Base-by-base conservation (phyloP, 371 early-diverging fungal genomes). In the Synchytrium microbalum region DNA sequence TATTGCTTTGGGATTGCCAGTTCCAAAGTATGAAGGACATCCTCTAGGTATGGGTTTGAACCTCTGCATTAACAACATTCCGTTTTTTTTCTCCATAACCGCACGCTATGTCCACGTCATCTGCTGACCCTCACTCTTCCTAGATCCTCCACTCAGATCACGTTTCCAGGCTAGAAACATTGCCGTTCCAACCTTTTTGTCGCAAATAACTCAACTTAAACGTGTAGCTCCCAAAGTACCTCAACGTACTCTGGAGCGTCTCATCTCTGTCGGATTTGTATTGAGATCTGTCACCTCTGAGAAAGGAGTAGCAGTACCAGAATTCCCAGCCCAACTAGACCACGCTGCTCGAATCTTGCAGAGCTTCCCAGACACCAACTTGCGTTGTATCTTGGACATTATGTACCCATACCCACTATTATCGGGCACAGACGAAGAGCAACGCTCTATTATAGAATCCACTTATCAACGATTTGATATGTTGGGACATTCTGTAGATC, bases 81-180 rank as follows among this genome's bases (percentile, higher is more conserved):
- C n/a, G n/a, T n/a, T n/a, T n/a, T n/a, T n/a, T n/a, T n/a, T n/a
- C n/a, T n/a, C n/a, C n/a, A n/a, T n/a, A n/a, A n/a, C n/a, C n/a
- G n/a, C n/a, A n/a, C n/a, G n/a, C n/a, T n/a, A n/a, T n/a, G n/a
- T n/a, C n/a, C n/a, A n/a, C n/a, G n/a, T n/a, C n/a, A n/a, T n/a
- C n/a, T 14, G n/a, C 51, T 51, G 13, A 55, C 24, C 28, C 25
- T 28, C 8, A 25, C 56, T 24, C 56, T 13, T 24, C 5, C 8
- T 24, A 55, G 92, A 91, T 72, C 92, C 92, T 13, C 92, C 92
- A 5, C 79, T 92, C 54, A 79, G 92, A 24, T 87, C 88, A 10
- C 81, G 92, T 13, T 92, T 92, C 71, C 91, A 91, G 69, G 64
- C 70, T 0, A 60, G 79, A n/a, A 69, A 72, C 53, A 62, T 81